Evolutionary conservation across 306 rosid species (phyloP), one percentile per base, ranked within the genome.

Genomic region (Dalbergia oliveri): DNA sequence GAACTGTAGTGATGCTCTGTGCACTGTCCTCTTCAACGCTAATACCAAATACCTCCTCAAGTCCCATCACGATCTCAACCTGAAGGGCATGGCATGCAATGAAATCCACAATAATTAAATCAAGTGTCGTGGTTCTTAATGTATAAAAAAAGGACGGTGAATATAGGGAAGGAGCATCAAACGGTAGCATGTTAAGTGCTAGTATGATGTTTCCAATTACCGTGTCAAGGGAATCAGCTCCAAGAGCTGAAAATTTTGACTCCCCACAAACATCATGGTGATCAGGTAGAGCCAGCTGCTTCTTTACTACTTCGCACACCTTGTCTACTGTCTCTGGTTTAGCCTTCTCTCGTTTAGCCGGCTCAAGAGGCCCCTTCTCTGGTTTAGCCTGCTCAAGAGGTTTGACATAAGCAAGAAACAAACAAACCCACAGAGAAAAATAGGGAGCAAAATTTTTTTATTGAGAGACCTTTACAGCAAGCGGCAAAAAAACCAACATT

Each of bases 21-120:
- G 97, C 93, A 15, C 89, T 91, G 6, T 91, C 97, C 77, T 91
- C 93, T 74, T 89, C 92, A 57, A 91, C 90, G 9, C 83, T 77
- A 9, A 91, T 88, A 41, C 90, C 97, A 54, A 91, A 91, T 78
- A 78, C 89, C 81, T 89, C 92, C 79, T 89, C 94, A 4, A 91
- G 97, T 15, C 88, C 92, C 92, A 91, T 91, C 35, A 91, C 91
- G 9, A 91, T 91, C 91, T 91, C 97, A 72, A 91, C 92, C 93
- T 91, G 69, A 31, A 56, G n/a, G 35, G 21, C n/a, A 66, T 68
- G 63, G 9, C 47, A 51, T 56, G 63, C 26, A 43, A 73, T n/a
- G 34, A 49, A 73, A 56, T 51, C 11, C 59, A 63, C 60, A 65
- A 41, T 14, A 56, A 66, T 49, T 11, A 21, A 10, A 18, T 62